These are phyloP conservation scores for Fusarium vanettenii DNA, from an alignment of 2,329 filamentous ascomycete species.

Conservation along the genomic window DNA sequence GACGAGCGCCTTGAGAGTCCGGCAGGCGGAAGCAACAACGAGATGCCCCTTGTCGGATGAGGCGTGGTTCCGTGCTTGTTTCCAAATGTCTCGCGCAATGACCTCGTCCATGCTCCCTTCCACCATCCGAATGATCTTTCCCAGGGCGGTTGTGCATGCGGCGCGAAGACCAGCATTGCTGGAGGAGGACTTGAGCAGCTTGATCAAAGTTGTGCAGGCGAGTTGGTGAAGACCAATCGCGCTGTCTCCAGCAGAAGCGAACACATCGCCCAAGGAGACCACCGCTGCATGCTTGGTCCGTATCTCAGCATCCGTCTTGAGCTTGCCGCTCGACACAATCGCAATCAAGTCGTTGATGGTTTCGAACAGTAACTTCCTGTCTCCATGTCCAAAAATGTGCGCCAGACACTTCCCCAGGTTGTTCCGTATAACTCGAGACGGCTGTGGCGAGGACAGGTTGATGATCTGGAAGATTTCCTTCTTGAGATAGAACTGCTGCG, in stretches of 20 bases:
- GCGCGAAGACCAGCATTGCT: slow-evolving; percentile 86
- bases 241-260: slow-evolving; percentile 92
- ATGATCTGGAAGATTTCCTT: slow-evolving; percentile 95
- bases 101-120: slow-evolving; percentile 83
- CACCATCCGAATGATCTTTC: slow-evolving; percentile 81
- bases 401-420: slow-evolving; percentile 88
- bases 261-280: slow-evolving; percentile 88
- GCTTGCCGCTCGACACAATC: slow-evolving; percentile 79
- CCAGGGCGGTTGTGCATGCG: slow-evolving; percentile 79
- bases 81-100: slow-evolving; percentile 92
- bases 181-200: slow-evolving; percentile 81
- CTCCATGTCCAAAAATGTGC: slow-evolving; percentile 84
- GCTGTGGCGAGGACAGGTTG: slow-evolving; percentile 83
- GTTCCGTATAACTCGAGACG: slow-evolving; percentile 89
- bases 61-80: slow-evolving; percentile 82
- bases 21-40: slow-evolving; percentile 82
- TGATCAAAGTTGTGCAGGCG: slow-evolving; percentile 77
- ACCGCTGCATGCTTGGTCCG: slow-evolving; percentile 88
- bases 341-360: slow-evolving; percentile 88
- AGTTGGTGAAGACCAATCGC: slow-evolving; percentile 85
- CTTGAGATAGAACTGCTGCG: slow-evolving; percentile 92
- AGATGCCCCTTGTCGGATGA: slow-evolving; percentile 84
- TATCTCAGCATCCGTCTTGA: slow-evolving; percentile 78
- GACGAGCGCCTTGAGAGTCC: slow-evolving; percentile 80
- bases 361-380: slow-evolving; percentile 92